phyloP scores from a whole-genome alignment of 1,284 basidiomycete genomes.

The Pascua guehoae region DNA sequence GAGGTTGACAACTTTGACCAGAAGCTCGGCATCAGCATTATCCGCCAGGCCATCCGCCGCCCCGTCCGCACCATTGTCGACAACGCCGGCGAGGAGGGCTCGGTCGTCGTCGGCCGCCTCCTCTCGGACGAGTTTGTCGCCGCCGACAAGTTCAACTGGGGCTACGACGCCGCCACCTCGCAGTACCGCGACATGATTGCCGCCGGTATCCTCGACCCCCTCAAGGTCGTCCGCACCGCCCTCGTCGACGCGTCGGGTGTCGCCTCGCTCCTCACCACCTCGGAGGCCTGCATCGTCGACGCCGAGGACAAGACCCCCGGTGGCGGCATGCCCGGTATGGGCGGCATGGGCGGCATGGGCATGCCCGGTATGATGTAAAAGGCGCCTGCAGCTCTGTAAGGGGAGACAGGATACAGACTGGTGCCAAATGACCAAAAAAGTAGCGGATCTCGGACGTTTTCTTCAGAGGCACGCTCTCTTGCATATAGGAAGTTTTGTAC shows the following conservation, averaged over 20 bases:
- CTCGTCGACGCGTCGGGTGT: conserved; percentile 82
- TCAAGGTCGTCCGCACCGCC: conserved; percentile 88
- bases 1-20: conserved; percentile 93
- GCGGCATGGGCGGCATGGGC: conserved; percentile 55
- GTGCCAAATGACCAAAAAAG: background rate
- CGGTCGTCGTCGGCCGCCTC: conserved; percentile 86
- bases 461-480: too few relatives aligned
- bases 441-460: background rate
- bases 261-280: conserved; percentile 85
- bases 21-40: conserved; percentile 90
- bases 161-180: conserved; percentile 87
- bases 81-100: conserved; percentile 93
- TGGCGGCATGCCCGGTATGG: conserved; percentile 48
- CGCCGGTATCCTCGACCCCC: conserved; percentile 87
- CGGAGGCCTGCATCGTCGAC: conserved; percentile 89
- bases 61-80: conserved; percentile 85
- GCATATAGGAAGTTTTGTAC: background rate
- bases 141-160: conserved; percentile 66
- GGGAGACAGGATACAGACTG: background rate
- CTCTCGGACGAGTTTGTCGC: conserved; percentile 50
- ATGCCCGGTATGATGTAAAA: conserved; percentile 46
- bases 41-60: conserved; percentile 78
- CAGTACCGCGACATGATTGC: conserved; percentile 94
- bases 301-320: conserved; percentile 73
- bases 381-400: background rate